phyloP scores from a whole-genome alignment of 148 eudicot genomes.

The Vaccinium corymbosum region DNA sequence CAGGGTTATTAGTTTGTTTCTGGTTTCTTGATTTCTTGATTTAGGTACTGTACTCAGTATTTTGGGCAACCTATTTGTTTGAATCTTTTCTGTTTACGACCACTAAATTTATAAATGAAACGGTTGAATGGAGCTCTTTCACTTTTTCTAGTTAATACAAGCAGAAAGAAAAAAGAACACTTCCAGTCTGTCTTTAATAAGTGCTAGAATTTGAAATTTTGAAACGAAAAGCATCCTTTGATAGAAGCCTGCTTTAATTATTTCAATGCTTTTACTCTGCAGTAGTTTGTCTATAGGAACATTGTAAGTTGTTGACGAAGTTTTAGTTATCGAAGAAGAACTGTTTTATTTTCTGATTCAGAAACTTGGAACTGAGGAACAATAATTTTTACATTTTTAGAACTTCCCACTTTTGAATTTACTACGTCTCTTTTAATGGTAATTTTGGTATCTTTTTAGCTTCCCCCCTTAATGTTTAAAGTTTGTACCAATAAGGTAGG shows the following conservation, averaged over 20 bases:
- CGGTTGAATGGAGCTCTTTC: neutral
- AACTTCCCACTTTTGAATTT: neutral
- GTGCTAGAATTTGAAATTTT: neutral
- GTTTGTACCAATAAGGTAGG: constrained; percentile 11
- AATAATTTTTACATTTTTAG: neutral
- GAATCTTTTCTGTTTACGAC: neutral
- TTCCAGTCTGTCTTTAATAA: neutral
- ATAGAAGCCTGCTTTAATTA: neutral
- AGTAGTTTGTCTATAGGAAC: neutral
- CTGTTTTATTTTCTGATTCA: neutral
- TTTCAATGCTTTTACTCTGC: neutral
- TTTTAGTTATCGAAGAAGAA: neutral
- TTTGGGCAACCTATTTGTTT: neutral
- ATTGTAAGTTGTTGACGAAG: neutral
- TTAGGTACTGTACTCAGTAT: neutral
- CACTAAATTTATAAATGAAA: neutral
- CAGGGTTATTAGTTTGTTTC: neutral
- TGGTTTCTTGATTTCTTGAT: neutral
- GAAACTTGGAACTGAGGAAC: neutral
- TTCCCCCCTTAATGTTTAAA: neutral
- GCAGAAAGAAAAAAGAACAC: neutral
- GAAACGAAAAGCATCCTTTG: neutral
- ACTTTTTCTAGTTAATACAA: neutral
- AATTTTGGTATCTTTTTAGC: neutral
- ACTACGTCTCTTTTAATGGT: neutral